A percentile compares a stretch with the other conserved stretches of the same genome.
Conservation (phyloP, 1,284 basidiomycete species). For the Papiliotrema laurentii region DNA sequence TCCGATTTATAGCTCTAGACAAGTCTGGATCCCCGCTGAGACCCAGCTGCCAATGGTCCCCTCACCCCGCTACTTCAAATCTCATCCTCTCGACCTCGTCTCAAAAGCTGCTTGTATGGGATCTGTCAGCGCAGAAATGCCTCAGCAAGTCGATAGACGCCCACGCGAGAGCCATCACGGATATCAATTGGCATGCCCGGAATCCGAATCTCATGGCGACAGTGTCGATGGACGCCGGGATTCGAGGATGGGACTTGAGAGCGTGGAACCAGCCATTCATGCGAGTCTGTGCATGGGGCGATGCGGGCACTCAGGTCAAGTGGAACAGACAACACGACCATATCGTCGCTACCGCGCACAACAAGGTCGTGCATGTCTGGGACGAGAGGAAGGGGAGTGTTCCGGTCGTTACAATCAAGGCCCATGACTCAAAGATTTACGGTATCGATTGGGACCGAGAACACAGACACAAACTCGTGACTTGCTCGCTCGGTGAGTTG, state of each 20-base stretch:
- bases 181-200: slow-evolving; percentile 90
- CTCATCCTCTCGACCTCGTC: slow-evolving; percentile 94
- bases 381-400: slow-evolving; percentile 69
- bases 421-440: slow-evolving; percentile 84
- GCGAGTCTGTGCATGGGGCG: slow-evolving; percentile 48
- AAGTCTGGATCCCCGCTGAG: neutral
- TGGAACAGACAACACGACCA: slow-evolving; percentile 86
- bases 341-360: slow-evolving; percentile 80
- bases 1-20: neutral
- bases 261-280: slow-evolving; percentile 41
- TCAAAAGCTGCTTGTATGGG: slow-evolving; percentile 96
- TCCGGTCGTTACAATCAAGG: slow-evolving; percentile 68
- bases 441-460: slow-evolving; percentile 90
- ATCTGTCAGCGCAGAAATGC: slow-evolving; percentile 62
- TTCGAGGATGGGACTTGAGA: slow-evolving; percentile 71
- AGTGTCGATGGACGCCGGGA: slow-evolving; percentile 51
- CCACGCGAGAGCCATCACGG: slow-evolving; percentile 88
- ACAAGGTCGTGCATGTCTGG: slow-evolving; percentile 60
- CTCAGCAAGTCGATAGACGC: slow-evolving; percentile 75
- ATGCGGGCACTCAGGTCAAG: slow-evolving; percentile 74
- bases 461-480: slow-evolving; percentile 70
- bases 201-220: slow-evolving; percentile 62
- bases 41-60: slow-evolving; percentile 80
- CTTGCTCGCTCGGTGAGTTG: slow-evolving; percentile 64
- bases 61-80: slow-evolving; percentile 74